phyloP scores from a whole-genome alignment of 805 yeast species.

The Candida hungchunana region DNA sequence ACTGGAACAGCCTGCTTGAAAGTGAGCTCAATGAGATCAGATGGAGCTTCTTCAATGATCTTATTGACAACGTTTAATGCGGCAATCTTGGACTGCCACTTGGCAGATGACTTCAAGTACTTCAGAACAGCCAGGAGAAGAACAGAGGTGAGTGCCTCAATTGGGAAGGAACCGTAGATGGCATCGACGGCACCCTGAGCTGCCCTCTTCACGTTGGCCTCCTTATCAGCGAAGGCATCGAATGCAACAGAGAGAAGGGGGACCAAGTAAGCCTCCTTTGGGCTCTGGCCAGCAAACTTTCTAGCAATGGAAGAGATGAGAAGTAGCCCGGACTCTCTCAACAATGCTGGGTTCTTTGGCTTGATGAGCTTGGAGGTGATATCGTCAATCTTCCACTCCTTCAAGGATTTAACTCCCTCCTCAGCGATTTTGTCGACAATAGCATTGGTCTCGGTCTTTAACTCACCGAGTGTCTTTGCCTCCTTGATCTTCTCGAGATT shows the following conservation, averaged over 20 bases:
- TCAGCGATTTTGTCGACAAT: constrained; percentile 45
- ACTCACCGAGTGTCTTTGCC: constrained; percentile 31
- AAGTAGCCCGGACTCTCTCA: constrained; percentile 73
- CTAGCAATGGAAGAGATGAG: constrained; percentile 55
- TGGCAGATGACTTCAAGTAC: constrained; percentile 77
- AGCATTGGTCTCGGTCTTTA: constrained; percentile 30
- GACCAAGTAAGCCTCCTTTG: constrained; percentile 70
- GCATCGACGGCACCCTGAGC: constrained; percentile 78
- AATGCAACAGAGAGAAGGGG: constrained; percentile 59
- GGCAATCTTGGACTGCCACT: constrained; percentile 87
- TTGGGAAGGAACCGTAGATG: constrained; percentile 64
- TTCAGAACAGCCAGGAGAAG: constrained; percentile 56
- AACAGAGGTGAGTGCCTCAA: constrained; percentile 72
- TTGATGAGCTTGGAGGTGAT: constrained; percentile 63
- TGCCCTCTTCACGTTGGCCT: constrained; percentile 76
- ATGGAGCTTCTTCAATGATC: constrained; percentile 73
- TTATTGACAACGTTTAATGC: constrained; percentile 72
- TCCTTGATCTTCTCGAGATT: constrained; percentile 47
- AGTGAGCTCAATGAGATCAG: constrained; percentile 77
- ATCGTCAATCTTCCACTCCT: constrained; percentile 63
- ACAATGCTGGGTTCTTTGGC: constrained; percentile 66
- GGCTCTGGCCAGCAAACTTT: constrained; percentile 61
- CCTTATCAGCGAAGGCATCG: constrained; percentile 82
- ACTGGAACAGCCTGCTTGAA: constrained; percentile 79
- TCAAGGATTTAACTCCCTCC: constrained; percentile 43